phyloP scores from a whole-genome alignment of 192 early-diverging fungal genomes.

The Gonapodya prolifera region DNA sequence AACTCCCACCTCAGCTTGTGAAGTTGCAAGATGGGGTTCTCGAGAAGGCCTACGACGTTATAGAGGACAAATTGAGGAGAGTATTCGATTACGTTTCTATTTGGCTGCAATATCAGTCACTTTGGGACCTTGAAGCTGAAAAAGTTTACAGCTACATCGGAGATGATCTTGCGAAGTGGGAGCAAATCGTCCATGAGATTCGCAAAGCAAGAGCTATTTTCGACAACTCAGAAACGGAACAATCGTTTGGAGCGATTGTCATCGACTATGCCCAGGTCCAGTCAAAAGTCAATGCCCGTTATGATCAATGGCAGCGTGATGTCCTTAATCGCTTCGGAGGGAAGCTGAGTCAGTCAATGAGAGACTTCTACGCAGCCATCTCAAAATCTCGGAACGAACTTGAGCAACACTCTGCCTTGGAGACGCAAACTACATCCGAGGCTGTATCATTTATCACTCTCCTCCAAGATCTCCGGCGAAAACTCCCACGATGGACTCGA shows the following conservation, averaged over 20 bases:
- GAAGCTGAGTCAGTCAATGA: slow-evolving; percentile 68
- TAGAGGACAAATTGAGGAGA: slow-evolving; percentile 64
- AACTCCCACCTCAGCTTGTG: slow-evolving; percentile 25
- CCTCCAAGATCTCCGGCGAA: slow-evolving; percentile 86
- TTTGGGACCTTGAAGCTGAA: slow-evolving; percentile 93
- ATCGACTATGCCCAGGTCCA: slow-evolving; percentile 98
- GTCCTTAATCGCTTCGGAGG: slow-evolving; percentile 81
- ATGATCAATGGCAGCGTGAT: slow-evolving; percentile 96
- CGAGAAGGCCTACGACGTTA: slow-evolving; percentile 63
- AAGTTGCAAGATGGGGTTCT: slow-evolving; percentile 56
- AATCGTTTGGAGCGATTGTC: slow-evolving; percentile 73
- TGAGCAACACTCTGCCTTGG: slow-evolving; percentile 68
- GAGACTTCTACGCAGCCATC: slow-evolving; percentile 60
- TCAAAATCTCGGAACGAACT: slow-evolving; percentile 68
- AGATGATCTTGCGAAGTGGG: slow-evolving; percentile 82
- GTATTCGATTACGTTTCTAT: slow-evolving; percentile 76
- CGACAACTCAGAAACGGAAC: slow-evolving; percentile 85
- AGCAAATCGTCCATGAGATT: slow-evolving; percentile 86
- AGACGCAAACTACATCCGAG: slow-evolving; percentile 74
- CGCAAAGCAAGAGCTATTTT: slow-evolving; percentile 88
- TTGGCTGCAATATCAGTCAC: slow-evolving; percentile 95
- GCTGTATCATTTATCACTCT: slow-evolving; percentile 90
- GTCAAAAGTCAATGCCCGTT: slow-evolving; percentile 91
- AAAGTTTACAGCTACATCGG: slow-evolving; percentile 71
- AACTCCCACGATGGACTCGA: slow-evolving; percentile 57